Conservation (phyloP, 1,284 basidiomycete species). For the Moesziomyces sp. region DNA sequence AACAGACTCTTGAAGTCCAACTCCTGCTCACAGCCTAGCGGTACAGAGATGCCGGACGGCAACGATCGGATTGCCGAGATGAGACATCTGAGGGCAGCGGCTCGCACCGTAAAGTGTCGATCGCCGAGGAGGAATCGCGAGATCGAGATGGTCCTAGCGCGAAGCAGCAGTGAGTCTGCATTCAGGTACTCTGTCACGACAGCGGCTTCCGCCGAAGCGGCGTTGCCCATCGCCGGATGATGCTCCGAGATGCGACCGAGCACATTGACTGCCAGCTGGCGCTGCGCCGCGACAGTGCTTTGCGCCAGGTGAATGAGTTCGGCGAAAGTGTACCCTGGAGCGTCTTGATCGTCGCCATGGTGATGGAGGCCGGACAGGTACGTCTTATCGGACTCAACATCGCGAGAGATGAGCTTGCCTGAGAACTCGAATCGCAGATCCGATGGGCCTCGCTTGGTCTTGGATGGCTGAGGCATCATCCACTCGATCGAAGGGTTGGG, state of each 20-base stretch:
- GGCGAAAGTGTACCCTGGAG: slow-evolving; percentile 88
- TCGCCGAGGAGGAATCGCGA: slow-evolving; percentile 55
- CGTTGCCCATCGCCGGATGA: slow-evolving; percentile 16
- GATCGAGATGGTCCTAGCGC: slow-evolving; percentile 38
- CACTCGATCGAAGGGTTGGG: slow-evolving; percentile 54
- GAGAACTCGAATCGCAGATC: slow-evolving; percentile 60
- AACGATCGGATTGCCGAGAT: slow-evolving; percentile 29
- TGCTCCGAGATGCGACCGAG: slow-evolving; percentile 73
- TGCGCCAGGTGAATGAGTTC: slow-evolving; percentile 85
- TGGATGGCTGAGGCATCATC: slow-evolving; percentile 40
- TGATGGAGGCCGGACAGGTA: slow-evolving; percentile 80
- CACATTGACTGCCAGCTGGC: slow-evolving; percentile 82
- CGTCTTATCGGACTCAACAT: slow-evolving; percentile 30
- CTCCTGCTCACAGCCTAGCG: slow-evolving; percentile 17
- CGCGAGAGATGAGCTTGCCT: slow-evolving; percentile 34
- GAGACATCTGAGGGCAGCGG: slow-evolving; percentile 51
- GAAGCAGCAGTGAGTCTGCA: slow-evolving; percentile 13
- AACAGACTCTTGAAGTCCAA: slow-evolving; percentile 25
- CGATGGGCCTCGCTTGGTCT: neutral
- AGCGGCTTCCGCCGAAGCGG: neutral
- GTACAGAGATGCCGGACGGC: slow-evolving; percentile 14
- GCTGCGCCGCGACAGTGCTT: slow-evolving; percentile 84
- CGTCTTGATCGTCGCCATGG: slow-evolving; percentile 78
- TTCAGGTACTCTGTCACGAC: slow-evolving; percentile 17
- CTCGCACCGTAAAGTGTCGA: slow-evolving; percentile 53